Conservation (phyloP, 495 filamentous ascomycete species). For the Paragyromitra xinjiangensis region DNA sequence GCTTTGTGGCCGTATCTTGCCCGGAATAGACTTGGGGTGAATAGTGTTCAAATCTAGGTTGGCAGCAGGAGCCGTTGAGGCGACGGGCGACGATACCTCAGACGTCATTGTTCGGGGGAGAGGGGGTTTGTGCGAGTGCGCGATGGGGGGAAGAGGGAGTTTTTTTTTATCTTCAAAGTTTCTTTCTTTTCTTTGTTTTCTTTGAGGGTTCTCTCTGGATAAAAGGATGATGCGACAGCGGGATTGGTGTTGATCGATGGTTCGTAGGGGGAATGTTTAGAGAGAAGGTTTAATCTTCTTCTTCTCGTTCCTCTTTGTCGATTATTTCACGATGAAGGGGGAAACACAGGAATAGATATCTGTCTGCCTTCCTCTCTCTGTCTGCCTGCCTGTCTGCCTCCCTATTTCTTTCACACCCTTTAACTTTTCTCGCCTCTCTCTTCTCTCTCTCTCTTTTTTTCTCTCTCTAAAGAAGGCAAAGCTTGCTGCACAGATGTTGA, state of each 20-base stretch:
- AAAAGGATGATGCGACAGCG: slow-evolving; percentile 43
- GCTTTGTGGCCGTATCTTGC: slow-evolving; percentile 40
- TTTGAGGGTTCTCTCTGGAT: background rate
- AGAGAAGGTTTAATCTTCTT: slow-evolving; percentile 19
- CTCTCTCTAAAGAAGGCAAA: slow-evolving; percentile 41
- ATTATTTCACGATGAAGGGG: slow-evolving; percentile 43
- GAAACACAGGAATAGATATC: slow-evolving; percentile 39
- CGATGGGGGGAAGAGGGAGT: slow-evolving; percentile 22
- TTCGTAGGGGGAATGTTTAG: slow-evolving; percentile 26
- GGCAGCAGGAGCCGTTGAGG: slow-evolving; percentile 23
- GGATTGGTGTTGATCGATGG: slow-evolving; percentile 29
- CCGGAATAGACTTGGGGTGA: slow-evolving; percentile 24
- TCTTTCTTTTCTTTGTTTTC: too few relatives aligned
- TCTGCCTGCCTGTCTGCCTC: background rate
- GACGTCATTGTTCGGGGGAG: slow-evolving; percentile 45
- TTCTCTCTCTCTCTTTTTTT: background rate
- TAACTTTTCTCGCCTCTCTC: slow-evolving; percentile 3
- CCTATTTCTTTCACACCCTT: background rate
- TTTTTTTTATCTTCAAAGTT: slow-evolving; percentile 2
- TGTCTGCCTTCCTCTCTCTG: background rate
- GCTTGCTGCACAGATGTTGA: slow-evolving; percentile 45
- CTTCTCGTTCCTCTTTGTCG: slow-evolving; percentile 3
- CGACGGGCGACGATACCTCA: slow-evolving; percentile 47
- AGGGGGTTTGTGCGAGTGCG: slow-evolving; percentile 10
- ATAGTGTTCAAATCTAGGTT: slow-evolving; percentile 33